Evolutionary conservation across 805 yeast genomes (phyloP), one percentile per base, ranked within the genome.

Genomic region (Candida ovalis): DNA sequence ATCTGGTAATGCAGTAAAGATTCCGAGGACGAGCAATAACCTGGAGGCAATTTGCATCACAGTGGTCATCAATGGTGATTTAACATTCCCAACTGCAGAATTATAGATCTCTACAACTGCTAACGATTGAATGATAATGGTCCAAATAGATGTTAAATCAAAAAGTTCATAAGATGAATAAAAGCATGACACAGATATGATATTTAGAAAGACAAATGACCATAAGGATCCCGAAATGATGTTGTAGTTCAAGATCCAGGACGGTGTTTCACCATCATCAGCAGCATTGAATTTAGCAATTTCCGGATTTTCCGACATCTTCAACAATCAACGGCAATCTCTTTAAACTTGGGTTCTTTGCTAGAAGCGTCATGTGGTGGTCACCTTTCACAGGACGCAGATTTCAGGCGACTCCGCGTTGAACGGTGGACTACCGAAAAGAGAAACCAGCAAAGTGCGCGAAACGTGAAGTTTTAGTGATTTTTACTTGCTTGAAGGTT

Each of bases 11-110:
- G 75, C 64, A 45, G 80, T 80, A 67, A 89, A 81, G 44, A 92
- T 78, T 3, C 97, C 97, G 71, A 86, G 74, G 5, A 88, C 96
- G 36, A 94, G 76, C 55, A 91, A 70, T 45, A 91, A 66, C 54
- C 99, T 78, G 12, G 97, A 90, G 6, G 84, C 76, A 1, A 94
- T 96, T 68, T 94, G 99, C 61, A 91, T 83, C 15, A 74, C 75
- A 0, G 97, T 89, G 27, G 97, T 94, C 47, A 84, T 57, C 5
- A 91, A 55, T 2, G 97, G 96, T 8, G 97, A 84, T 56, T 84
- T 81, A 33, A 94, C 98, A 42, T 84, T 73, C 0, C 97, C 97
- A 1, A 80, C 65, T 2, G 80, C 73, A 1, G 96, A 78, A 64
- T 92, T 94, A 60, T 80, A 74, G 21, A 92, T 78, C 66, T 92